A percentile compares a stretch with the other conserved stretches of the same genome.
Conservation (phyloP, 148 eudicot genomes). For the Pharnaceum exiguum region DNA sequence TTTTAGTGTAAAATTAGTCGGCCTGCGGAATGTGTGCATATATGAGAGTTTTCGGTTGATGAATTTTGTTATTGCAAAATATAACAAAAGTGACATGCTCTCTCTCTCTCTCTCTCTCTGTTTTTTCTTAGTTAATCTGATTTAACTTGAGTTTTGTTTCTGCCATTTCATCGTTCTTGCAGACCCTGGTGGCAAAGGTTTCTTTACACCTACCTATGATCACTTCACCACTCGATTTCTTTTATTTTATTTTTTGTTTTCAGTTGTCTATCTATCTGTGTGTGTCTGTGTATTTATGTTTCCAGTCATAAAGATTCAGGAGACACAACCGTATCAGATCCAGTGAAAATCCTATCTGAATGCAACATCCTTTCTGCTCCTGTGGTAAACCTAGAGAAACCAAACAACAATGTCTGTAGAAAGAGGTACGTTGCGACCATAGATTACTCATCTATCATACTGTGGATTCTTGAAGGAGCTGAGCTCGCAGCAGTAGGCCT, state of each 20-base stretch:
- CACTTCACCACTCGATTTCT: background rate
- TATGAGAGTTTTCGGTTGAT: too few relatives aligned
- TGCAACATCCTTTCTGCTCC: constrained; percentile 89
- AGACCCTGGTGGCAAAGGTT: constrained; percentile 92
- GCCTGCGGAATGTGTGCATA: too few relatives aligned
- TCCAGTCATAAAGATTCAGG: constrained; percentile 81
- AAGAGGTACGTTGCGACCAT: constrained; percentile 68
- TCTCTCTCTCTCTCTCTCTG: too few relatives aligned
- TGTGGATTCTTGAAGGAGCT: constrained; percentile 87
- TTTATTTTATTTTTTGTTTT: background rate
- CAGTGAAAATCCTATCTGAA: constrained; percentile 78
- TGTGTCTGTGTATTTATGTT: background rate
- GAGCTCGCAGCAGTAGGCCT: constrained; percentile 71
- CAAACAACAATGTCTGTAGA: constrained; percentile 49
- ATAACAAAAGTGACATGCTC: too few relatives aligned
- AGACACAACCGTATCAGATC: constrained; percentile 53
- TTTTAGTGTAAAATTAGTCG: too few relatives aligned
- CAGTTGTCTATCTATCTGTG: too few relatives aligned
- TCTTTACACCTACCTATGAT: background rate
- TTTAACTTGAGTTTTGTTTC: too few relatives aligned
- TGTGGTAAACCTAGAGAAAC: constrained; percentile 52
- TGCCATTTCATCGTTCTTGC: constrained; percentile 76
- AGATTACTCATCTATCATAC: constrained; percentile 76
- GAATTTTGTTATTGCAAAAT: too few relatives aligned
- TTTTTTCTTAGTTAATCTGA: too few relatives aligned